Evolutionary conservation across 805 yeast species (phyloP).

Genomic region (Myxozyma neotropica): DNA sequence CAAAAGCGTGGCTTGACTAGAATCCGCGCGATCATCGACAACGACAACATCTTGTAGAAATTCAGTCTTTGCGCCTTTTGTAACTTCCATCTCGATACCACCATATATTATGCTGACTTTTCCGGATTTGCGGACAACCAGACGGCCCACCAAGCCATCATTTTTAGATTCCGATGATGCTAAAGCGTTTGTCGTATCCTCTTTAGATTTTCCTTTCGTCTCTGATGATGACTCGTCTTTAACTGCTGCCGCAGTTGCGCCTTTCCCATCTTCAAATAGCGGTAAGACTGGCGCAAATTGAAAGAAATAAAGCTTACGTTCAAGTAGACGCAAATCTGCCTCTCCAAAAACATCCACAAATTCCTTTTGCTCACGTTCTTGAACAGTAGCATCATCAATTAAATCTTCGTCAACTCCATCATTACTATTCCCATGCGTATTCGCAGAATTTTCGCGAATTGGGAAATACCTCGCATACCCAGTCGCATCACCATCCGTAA

Average conservation of each 20-base stretch:
- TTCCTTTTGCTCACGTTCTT: conserved; percentile 16
- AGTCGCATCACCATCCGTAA: conserved; percentile 5
- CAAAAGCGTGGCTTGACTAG: conserved; percentile 47
- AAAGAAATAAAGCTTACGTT: conserved; percentile 44
- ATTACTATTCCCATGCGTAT: neutral
- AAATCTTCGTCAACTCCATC: conserved; percentile 16
- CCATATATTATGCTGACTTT: conserved; percentile 75
- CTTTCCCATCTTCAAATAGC: too few relatives aligned
- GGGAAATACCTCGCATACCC: conserved; percentile 28
- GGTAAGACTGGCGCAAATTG: conserved; percentile 57
- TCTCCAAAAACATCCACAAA: conserved; percentile 9
- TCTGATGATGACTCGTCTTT: conserved; percentile 8
- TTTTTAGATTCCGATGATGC: conserved; percentile 16
- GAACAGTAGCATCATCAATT: conserved; percentile 14
- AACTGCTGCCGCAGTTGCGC: conserved; percentile 5
- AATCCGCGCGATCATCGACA: conserved; percentile 51
- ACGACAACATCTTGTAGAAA: conserved; percentile 74
- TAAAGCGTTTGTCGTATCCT: conserved; percentile 10
- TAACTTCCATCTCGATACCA: conserved; percentile 64
- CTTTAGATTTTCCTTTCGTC: neutral
- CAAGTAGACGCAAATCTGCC: conserved; percentile 21
- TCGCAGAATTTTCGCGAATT: conserved; percentile 16
- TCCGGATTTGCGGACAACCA: conserved; percentile 83
- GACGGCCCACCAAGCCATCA: conserved; percentile 68
- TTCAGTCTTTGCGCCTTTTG: conserved; percentile 67